These are phyloP conservation scores for Phytophthora crassamura DNA, from an alignment of 352 stramenopile species.

Conservation along the genomic window DNA sequence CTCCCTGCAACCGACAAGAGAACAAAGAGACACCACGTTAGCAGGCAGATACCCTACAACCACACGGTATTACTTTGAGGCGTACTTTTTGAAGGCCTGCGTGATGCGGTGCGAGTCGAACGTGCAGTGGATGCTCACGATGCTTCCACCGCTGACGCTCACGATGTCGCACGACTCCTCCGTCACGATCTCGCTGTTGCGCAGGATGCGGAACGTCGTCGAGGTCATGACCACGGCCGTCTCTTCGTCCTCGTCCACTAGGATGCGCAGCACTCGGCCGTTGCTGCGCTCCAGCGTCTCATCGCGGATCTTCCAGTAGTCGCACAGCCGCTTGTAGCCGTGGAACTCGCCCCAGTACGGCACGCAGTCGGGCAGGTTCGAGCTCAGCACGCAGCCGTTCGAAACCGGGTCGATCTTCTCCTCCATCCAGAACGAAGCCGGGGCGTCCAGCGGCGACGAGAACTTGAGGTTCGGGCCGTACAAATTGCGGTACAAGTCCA, in stretches of 20 bases:
- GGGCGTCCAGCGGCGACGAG: constrained; percentile 75
- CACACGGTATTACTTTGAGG: constrained; percentile 12
- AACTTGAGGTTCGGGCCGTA: constrained; percentile 84
- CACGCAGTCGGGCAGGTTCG: constrained; percentile 85
- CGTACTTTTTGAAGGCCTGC: constrained; percentile 87
- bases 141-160: constrained; percentile 71
- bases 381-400: constrained; percentile 79
- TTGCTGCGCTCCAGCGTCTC: constrained; percentile 85
- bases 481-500: constrained; percentile 83
- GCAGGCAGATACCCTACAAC: neutral
- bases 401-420: constrained; percentile 82
- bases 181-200: constrained; percentile 87
- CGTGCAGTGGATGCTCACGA: constrained; percentile 89
- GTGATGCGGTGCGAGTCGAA: constrained; percentile 89
- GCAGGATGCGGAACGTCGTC: constrained; percentile 87
- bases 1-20: constrained; percentile 51
- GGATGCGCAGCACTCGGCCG: constrained; percentile 82
- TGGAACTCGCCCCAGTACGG: constrained; percentile 91
- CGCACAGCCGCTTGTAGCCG: constrained; percentile 85
- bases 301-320: constrained; percentile 91
- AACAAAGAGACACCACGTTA: constrained; percentile 3
- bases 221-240: constrained; percentile 90
- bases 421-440: constrained; percentile 86
- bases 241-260: constrained; percentile 87
- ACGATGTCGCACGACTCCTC: constrained; percentile 90